phyloP scores from a whole-genome alignment of 352 stramenopile genomes.

The Blastocystis sp. region DNA sequence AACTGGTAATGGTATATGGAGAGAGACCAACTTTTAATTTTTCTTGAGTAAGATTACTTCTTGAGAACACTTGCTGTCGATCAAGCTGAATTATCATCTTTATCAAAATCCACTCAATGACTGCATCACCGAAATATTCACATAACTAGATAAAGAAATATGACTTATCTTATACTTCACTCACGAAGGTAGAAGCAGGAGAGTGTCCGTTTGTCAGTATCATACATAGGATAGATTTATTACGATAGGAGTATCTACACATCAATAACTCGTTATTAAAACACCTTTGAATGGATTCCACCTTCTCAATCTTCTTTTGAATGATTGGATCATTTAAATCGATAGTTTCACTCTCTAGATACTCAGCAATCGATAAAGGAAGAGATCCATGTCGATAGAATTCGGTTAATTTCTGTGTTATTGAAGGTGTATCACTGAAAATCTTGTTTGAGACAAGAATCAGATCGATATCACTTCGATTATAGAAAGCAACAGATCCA shows the following conservation, averaged over 20 bases:
- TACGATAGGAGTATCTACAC: too few species aligned
- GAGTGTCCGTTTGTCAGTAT: too few species aligned
- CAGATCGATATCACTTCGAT: neutral
- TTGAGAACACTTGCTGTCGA: neutral
- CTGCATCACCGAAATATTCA: slow-evolving; percentile 35
- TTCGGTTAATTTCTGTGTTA: neutral
- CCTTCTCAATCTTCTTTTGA: too few species aligned
- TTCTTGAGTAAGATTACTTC: neutral
- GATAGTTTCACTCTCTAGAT: neutral
- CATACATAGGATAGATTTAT: too few species aligned
- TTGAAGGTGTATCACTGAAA: neutral
- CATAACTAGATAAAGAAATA: neutral
- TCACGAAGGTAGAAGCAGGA: too few species aligned
- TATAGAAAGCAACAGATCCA: neutral
- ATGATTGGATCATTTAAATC: too few species aligned
- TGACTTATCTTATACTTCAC: too few species aligned
- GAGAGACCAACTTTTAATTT: neutral
- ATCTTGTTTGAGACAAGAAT: neutral
- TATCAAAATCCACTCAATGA: slow-evolving; percentile 27
- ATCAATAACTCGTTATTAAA: too few species aligned
- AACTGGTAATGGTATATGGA: neutral
- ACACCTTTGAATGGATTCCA: too few species aligned
- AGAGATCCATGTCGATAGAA: neutral
- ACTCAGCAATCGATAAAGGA: neutral
- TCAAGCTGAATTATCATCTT: slow-evolving; percentile 6